Percentiles rank a stretch among this genome's conserved stretches.
Conservation (phyloP, 202 grass and related monocot species). For the Carex arenaria region DNA sequence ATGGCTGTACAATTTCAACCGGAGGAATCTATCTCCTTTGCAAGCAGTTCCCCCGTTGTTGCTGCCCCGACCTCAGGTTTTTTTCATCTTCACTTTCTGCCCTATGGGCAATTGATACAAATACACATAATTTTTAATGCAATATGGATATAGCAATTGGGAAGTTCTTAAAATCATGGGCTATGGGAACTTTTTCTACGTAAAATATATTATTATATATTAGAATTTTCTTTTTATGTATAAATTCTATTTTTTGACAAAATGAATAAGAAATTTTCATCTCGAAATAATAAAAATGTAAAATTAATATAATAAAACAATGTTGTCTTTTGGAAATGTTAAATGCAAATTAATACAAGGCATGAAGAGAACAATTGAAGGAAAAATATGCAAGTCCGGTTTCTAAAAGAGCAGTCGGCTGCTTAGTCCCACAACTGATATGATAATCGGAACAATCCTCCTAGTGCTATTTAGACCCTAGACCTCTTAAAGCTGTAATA, state of each 20-base stretch:
- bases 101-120: neutral
- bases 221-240: neutral
- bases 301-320: neutral
- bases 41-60: conserved; percentile 38
- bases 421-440: neutral
- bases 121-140: neutral
- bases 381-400: neutral
- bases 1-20: conserved; percentile 30
- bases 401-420: neutral
- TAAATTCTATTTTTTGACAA: neutral
- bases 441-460: neutral
- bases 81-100: neutral
- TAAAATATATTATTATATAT: neutral
- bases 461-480: neutral
- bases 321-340: neutral
- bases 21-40: conserved; percentile 38
- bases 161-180: neutral
- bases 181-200: neutral
- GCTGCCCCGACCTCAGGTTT: conserved; percentile 40
- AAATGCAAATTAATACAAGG: neutral
- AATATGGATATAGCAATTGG: neutral
- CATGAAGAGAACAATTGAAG: neutral
- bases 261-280: neutral
- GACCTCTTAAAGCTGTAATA: neutral
- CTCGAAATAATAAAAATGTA: neutral